These are phyloP conservation scores for Apophysomyces sp. DNA, from an alignment of 371 early-diverging fungal species.

Conservation along the genomic window DNA sequence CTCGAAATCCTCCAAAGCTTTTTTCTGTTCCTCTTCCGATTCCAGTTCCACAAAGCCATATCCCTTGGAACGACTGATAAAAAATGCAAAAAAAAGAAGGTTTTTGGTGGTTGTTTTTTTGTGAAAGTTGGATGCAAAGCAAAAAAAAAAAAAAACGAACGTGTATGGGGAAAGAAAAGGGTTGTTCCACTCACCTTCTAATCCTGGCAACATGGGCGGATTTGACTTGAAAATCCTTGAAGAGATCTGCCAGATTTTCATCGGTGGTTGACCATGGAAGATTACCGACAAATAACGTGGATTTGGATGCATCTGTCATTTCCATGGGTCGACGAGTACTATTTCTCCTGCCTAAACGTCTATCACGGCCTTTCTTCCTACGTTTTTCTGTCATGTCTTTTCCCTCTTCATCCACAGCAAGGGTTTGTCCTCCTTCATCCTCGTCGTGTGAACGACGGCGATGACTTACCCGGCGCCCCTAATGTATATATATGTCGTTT, in stretches of 20 bases:
- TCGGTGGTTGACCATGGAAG: conserved; percentile 84
- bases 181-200: conserved; percentile 21
- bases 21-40: conserved; percentile 75
- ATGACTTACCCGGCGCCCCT: conserved; percentile 1
- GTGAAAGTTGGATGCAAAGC: background rate
- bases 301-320: conserved; percentile 72
- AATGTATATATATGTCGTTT: too few species aligned
- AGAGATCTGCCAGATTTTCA: conserved; percentile 72
- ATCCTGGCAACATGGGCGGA: conserved; percentile 73
- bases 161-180: too few species aligned
- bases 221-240: conserved; percentile 74
- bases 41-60: conserved; percentile 91
- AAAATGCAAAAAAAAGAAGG: conserved; percentile 8
- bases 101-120: background rate
- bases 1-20: conserved; percentile 67
- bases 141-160: background rate
- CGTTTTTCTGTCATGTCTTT: conserved; percentile 3
- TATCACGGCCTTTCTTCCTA: conserved; percentile 4
- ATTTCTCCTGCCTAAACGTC: conserved; percentile 10
- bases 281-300: conserved; percentile 89
- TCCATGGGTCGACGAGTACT: conserved; percentile 3
- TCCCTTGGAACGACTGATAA: conserved; percentile 77
- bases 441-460: background rate
- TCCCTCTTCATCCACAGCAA: conserved; percentile 6
- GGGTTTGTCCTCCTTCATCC: conserved; percentile 5